Percentiles rank a stretch among this genome's conserved stretches.
phyloP scores from a whole-genome alignment of 352 stramenopile genomes.

The Bremia lactucae region DNA sequence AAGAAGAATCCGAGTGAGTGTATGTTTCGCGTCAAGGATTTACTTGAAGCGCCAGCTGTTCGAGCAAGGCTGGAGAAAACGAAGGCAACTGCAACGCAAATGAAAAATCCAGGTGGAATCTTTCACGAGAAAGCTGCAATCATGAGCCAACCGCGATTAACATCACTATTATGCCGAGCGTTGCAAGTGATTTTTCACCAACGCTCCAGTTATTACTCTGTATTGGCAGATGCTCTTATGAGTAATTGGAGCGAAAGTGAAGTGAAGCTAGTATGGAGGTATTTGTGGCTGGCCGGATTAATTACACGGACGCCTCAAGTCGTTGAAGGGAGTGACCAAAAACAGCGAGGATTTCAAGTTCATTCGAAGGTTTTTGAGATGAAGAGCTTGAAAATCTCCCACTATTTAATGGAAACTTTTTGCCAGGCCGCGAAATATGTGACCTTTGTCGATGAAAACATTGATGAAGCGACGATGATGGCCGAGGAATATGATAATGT shows the following conservation, averaged over 20 bases:
- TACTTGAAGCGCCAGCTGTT: conserved; percentile 48
- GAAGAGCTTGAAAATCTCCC: conserved; percentile 52
- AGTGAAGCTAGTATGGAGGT: conserved; percentile 78
- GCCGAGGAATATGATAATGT: conserved; percentile 23
- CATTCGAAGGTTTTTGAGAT: conserved; percentile 65
- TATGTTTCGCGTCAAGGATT: conserved; percentile 56
- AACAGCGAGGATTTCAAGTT: conserved; percentile 59
- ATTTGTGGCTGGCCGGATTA: conserved; percentile 67
- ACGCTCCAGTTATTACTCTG: conserved; percentile 53
- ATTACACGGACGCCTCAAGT: conserved; percentile 46
- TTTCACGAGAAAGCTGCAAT: conserved; percentile 68
- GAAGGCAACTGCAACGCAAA: conserved; percentile 45
- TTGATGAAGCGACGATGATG: conserved; percentile 37
- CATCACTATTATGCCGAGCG: conserved; percentile 51
- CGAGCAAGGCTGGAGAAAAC: conserved; percentile 48
- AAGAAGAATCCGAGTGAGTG: conserved; percentile 58
- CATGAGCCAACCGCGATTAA: conserved; percentile 43
- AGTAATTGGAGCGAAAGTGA: conserved; percentile 60
- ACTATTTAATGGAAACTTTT: conserved; percentile 62
- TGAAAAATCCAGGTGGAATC: conserved; percentile 56
- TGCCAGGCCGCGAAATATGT: conserved; percentile 60
- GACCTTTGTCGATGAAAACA: conserved; percentile 62
- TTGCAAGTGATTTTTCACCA: conserved; percentile 79
- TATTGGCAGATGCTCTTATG: conserved; percentile 64
- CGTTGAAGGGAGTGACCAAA: conserved; percentile 39